Conservation (phyloP, 306 rosid species). For the Casuarina glauca region DNA sequence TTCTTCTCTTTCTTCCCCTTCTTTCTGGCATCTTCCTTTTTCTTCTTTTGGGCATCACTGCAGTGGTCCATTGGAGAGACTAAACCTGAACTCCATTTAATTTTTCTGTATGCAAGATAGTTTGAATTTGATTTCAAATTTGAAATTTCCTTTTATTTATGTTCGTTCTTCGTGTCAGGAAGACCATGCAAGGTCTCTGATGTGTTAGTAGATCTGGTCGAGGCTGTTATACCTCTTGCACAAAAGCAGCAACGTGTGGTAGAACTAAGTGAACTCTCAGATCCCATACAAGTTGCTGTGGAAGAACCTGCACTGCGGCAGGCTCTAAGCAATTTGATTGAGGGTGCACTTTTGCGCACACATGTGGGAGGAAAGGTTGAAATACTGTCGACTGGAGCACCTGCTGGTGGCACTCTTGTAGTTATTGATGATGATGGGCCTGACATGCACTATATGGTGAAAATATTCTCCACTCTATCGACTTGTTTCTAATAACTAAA, state of each 20-base stretch:
- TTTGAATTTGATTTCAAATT: constrained; percentile 18
- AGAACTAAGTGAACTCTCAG: constrained; percentile 57
- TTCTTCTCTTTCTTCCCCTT: background rate
- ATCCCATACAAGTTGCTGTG: constrained; percentile 66
- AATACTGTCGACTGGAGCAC: constrained; percentile 74
- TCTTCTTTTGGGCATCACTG: background rate
- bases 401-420: constrained; percentile 90
- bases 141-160: constrained; percentile 42
- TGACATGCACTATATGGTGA: constrained; percentile 98
- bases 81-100: background rate
- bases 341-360: constrained; percentile 86
- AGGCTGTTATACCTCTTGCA: constrained; percentile 81
- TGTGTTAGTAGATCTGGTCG: constrained; percentile 75
- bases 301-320: constrained; percentile 94
- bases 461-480: constrained; percentile 20
- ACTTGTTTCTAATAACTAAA: constrained; percentile 13
- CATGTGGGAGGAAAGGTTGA: constrained; percentile 84
- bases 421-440: constrained; percentile 93
- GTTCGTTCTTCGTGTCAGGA: constrained; percentile 72
- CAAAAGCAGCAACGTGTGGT: constrained; percentile 59
- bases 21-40: background rate
- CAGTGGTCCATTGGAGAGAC: constrained; percentile 10
- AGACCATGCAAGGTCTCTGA: constrained; percentile 93
- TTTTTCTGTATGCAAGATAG: constrained; percentile 19
- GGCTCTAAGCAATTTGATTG: constrained; percentile 89